phyloP scores from a whole-genome alignment of 1,284 basidiomycete species.

The Puccinia horiana region DNA sequence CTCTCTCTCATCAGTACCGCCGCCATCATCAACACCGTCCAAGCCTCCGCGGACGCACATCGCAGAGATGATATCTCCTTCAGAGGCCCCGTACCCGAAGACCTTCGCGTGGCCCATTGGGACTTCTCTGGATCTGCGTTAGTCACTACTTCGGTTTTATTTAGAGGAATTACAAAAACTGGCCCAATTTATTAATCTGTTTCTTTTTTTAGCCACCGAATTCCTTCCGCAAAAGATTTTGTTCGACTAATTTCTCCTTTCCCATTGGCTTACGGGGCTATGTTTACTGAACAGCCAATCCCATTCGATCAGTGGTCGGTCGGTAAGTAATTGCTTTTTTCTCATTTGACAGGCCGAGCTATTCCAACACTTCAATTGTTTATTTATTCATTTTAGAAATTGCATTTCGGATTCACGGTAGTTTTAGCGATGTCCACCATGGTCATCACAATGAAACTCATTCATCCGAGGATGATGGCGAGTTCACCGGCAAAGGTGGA shows the following conservation, averaged over 20 bases:
- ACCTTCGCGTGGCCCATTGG: conserved; percentile 33
- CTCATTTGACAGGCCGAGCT: neutral
- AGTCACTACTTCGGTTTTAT: neutral
- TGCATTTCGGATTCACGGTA: conserved; percentile 55
- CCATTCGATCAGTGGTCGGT: conserved; percentile 55
- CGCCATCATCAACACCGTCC: conserved; percentile 10
- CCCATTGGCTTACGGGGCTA: conserved; percentile 55
- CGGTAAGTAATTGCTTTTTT: conserved; percentile 22
- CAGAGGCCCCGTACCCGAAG: conserved; percentile 41
- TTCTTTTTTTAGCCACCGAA: conserved; percentile 44
- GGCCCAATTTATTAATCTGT: neutral
- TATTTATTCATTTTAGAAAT: conserved; percentile 51
- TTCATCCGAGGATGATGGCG: conserved; percentile 5
- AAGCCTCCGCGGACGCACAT: conserved; percentile 26
- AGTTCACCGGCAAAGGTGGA: conserved; percentile 52
- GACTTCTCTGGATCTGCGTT: conserved; percentile 40
- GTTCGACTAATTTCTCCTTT: conserved; percentile 54
- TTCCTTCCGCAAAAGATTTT: conserved; percentile 56
- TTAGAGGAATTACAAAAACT: neutral
- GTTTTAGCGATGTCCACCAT: conserved; percentile 50
- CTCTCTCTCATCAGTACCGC: conserved; percentile 10
- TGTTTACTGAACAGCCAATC: conserved; percentile 53
- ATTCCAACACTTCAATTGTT: neutral
- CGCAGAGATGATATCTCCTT: conserved; percentile 39
- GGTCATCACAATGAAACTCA: conserved; percentile 27